Evolutionary conservation across 176 grass and related monocot genomes (phyloP), one percentile per base, ranked within the genome.

Genomic region (Carex littledalei): DNA sequence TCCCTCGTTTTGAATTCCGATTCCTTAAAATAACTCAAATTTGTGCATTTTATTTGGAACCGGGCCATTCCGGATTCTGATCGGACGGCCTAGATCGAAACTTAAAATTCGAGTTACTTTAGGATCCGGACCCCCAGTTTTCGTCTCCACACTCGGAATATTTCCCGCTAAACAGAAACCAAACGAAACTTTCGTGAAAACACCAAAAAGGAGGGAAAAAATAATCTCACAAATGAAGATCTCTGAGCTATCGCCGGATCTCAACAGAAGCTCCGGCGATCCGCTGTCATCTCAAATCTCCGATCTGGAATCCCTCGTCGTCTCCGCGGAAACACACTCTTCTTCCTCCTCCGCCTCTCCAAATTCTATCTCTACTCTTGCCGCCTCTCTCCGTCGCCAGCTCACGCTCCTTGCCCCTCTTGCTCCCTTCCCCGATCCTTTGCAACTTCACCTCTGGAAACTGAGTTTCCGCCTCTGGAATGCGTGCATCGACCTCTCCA

Each of bases 381-480:
- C 84, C 0, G 18, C 81, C 62, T 84, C 91, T 5, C 73, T 95
- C 77, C 90, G 91, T 65, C 84, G 85, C 53, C 26, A 86, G 58
- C 73, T 95, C 88, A 49, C 88, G 80, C 86, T 77, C 29, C 87
- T 99, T 50, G 37, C 89, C 58, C 56, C 85, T 64, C 83, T 86
- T 31, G 39, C 83, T 47, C 37, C 89, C 13, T 89, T 95, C 88
- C 77, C 56, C 4, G 87, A 81, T 41, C 54, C 87, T 31, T 37
- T 68, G 67, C 87, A 79, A 87, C 65, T 95, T 63, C 90, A 90
- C 78, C 63, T 99, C 29, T 99, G 96, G 93, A 89, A 85, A 80
- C 88, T 99, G 83, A 91, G 84, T 78, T 89, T 88, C 90, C 96
- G 96, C 70, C 91, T 99, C 70, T 99, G 93, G 93, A 99, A 99